Conservation (phyloP, 306 rosid species). For the Vicia villosa region DNA sequence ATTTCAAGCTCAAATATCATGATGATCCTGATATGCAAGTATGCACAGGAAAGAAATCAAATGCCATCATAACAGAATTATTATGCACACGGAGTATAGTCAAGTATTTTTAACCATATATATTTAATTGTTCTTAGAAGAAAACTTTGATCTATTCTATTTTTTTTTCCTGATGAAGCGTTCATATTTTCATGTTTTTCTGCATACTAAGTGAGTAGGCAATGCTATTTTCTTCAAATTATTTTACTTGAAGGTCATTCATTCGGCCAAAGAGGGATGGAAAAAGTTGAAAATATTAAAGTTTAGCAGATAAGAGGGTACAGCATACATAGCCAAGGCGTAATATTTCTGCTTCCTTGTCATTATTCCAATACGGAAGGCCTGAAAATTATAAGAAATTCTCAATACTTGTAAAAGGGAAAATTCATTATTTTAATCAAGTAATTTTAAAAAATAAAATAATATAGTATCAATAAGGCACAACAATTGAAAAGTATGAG, state of each 20-base stretch:
- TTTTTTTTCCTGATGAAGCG: background rate
- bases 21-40: slow-evolving; percentile 11
- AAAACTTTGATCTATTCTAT: background rate
- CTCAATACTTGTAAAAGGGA: slow-evolving; percentile 20
- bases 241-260: slow-evolving; percentile 13
- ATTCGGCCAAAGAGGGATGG: background rate
- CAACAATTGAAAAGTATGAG: slow-evolving; percentile 8
- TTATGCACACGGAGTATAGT: slow-evolving; percentile 1
- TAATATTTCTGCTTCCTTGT: slow-evolving; percentile 72
- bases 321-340: slow-evolving; percentile 77
- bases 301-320: slow-evolving; percentile 2
- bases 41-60: slow-evolving; percentile 1
- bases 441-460: background rate
- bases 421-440: background rate
- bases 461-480: background rate
- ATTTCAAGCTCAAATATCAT: background rate
- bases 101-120: too few species aligned
- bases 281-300: slow-evolving; percentile 5
- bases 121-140: background rate
- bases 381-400: slow-evolving; percentile 54
- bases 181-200: background rate
- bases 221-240: slow-evolving; percentile 9
- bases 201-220: background rate
- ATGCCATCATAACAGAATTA: background rate
- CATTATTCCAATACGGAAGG: slow-evolving; percentile 65